Percentiles rank a stretch among this genome's conserved stretches.
Conservation (phyloP, 2,329 filamentous ascomycete genomes). For the Nigrospora sphaerica region DNA sequence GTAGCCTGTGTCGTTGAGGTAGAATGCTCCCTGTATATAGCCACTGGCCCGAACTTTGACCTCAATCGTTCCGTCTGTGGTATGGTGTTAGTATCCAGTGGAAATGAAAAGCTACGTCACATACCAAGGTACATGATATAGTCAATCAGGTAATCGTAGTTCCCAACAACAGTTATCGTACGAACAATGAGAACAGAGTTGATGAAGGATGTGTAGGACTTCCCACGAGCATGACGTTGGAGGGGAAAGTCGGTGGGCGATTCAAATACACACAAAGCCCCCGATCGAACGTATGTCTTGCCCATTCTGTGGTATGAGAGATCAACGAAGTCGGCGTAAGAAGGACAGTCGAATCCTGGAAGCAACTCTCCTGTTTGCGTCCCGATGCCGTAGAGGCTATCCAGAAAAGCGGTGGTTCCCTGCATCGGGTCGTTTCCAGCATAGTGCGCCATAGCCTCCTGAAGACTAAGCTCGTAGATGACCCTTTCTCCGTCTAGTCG, state of each 20-base stretch:
- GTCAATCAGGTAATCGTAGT: conserved; percentile 33
- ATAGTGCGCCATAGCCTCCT: conserved; percentile 15
- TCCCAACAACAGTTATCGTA: conserved; percentile 31
- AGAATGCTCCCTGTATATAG: conserved; percentile 22
- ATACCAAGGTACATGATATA: conserved; percentile 26
- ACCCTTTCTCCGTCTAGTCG: conserved; percentile 30
- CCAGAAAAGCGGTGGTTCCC: conserved; percentile 17
- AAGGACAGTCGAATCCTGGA: conserved; percentile 18
- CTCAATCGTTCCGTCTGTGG: conserved; percentile 28
- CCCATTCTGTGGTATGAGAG: conserved; percentile 11
- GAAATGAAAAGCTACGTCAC: too few relatives aligned
- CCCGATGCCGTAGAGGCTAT: conserved; percentile 24
- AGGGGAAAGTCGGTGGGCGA: conserved; percentile 28
- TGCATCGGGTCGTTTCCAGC: conserved; percentile 21
- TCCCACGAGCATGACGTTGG: conserved; percentile 24
- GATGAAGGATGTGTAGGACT: conserved; percentile 11
- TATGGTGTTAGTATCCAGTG: too few relatives aligned
- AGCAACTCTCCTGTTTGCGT: conserved; percentile 17
- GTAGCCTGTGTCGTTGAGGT: conserved; percentile 20
- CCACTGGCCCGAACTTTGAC: conserved; percentile 26
- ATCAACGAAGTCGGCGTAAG: conserved; percentile 17
- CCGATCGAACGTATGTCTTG: conserved; percentile 20
- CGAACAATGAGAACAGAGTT: conserved; percentile 26
- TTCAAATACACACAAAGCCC: conserved; percentile 37
- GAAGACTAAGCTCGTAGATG: conserved; percentile 26